Evolutionary conservation across 208 protist species (phyloP).

Genomic region (Trypanosoma theileri): DNA sequence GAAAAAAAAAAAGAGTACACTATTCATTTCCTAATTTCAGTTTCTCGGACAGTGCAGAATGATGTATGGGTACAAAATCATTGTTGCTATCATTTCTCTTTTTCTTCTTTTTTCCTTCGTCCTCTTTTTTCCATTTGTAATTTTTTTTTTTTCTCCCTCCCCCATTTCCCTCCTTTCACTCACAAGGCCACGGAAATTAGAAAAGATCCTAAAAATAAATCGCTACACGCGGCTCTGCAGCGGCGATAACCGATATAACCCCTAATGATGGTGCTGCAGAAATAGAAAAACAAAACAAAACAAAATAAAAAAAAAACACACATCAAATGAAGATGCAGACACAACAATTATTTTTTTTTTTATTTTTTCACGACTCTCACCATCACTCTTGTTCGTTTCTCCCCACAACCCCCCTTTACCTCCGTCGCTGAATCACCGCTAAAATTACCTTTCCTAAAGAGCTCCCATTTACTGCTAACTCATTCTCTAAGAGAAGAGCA

Average conservation of each 20-base stretch:
- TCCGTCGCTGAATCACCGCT: background rate
- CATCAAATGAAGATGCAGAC: background rate
- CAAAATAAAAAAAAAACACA: slow-evolving; percentile 9
- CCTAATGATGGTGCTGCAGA: background rate
- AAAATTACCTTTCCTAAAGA: background rate
- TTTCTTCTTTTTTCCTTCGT: background rate
- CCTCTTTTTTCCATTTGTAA: slow-evolving; percentile 1
- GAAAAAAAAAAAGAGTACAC: no score
- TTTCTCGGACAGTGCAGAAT: no score
- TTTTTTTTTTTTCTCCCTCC: slow-evolving; percentile 14
- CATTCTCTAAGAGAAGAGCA: slow-evolving; percentile 82
- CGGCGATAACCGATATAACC: no score
- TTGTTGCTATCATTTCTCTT: background rate
- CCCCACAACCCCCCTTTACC: background rate
- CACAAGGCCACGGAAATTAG: no score
- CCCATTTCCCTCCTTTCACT: background rate
- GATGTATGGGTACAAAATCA: background rate
- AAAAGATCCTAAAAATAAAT: no score
- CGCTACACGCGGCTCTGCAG: no score
- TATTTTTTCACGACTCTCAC: background rate
- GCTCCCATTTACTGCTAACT: background rate
- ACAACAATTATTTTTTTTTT: no score
- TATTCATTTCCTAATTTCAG: no score
- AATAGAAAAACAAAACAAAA: slow-evolving; percentile 10
- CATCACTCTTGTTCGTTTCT: background rate